Percentiles rank a stretch among this genome's conserved stretches.
Conservation (phyloP, 1,284 basidiomycete species). For the Abortiporus biennis region DNA sequence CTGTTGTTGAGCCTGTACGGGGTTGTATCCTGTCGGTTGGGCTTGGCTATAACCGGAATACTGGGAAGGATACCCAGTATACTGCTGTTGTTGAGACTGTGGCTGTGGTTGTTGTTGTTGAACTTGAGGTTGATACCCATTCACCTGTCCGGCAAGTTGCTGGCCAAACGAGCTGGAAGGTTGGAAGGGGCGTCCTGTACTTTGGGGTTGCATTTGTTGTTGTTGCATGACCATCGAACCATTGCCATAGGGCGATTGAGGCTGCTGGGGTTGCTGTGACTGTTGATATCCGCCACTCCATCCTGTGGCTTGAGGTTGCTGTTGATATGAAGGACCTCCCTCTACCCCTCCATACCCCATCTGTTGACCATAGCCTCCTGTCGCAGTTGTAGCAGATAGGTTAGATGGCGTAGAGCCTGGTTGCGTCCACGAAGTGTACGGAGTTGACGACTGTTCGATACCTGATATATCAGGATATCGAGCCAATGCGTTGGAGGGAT, state of each 20-base stretch:
- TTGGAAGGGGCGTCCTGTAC: conserved; percentile 24
- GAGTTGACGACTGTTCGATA: conserved; percentile 13
- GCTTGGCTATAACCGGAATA: conserved; percentile 15
- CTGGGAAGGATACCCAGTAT: conserved; percentile 19
- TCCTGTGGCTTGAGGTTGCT: conserved; percentile 13
- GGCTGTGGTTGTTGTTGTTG: conserved; percentile 15
- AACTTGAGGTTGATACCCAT: conserved; percentile 13
- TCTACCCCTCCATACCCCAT: conserved; percentile 8
- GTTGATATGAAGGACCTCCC: too few relatives aligned
- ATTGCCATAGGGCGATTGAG: conserved; percentile 13
- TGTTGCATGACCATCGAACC: conserved; percentile 15
- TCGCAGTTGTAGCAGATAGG: not conserved
- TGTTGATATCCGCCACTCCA: conserved; percentile 11
- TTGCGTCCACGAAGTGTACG: conserved; percentile 25
- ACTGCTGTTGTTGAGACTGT: conserved; percentile 19
- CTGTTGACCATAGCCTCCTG: conserved; percentile 12
- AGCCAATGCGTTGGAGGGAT: conserved; percentile 25
- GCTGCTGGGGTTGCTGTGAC: conserved; percentile 16
- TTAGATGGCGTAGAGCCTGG: conserved; percentile 13
- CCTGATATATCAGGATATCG: conserved; percentile 28
- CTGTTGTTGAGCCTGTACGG: conserved; percentile 20
- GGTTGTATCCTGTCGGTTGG: conserved; percentile 19
- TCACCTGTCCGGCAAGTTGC: conserved; percentile 26
- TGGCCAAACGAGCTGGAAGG: conserved; percentile 28
- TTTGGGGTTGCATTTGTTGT: conserved; percentile 14